phyloP scores from a whole-genome alignment of 805 yeast species.

The Monosporozyma siamensis region DNA sequence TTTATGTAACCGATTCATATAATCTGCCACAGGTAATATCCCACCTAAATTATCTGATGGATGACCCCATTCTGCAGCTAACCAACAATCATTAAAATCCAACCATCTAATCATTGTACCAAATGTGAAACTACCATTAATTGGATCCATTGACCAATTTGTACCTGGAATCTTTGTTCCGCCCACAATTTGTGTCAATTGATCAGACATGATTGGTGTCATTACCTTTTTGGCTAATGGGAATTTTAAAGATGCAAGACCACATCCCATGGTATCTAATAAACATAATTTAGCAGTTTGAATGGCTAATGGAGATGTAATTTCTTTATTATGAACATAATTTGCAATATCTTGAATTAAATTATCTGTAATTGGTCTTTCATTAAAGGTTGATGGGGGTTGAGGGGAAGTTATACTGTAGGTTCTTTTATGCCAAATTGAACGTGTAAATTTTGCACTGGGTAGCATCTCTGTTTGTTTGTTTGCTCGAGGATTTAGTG shows the following conservation, averaged over 20 bases:
- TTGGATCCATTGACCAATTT: conserved; percentile 41
- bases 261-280: conserved; percentile 52
- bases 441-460: not conserved
- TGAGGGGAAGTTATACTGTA: not conserved
- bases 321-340: conserved; percentile 39
- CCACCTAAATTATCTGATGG: conserved; percentile 56
- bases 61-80: conserved; percentile 66
- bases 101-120: conserved; percentile 53
- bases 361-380: conserved; percentile 42
- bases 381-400: conserved; percentile 23
- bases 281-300: conserved; percentile 49
- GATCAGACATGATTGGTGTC: conserved; percentile 44
- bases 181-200: conserved; percentile 39
- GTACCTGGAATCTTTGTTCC: conserved; percentile 52
- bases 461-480: not conserved
- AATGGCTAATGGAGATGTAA: conserved; percentile 39
- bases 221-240: conserved; percentile 39
- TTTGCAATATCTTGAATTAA: conserved; percentile 41
- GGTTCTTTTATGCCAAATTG: not conserved
- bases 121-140: conserved; percentile 48
- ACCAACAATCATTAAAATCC: conserved; percentile 56
- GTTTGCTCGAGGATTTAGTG: not conserved
- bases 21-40: conserved; percentile 49
- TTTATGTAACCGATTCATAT: conserved; percentile 39
- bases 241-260: conserved; percentile 48